Conservation (phyloP, 768 basidiomycete species). For the Roridomyces roridus region DNA sequence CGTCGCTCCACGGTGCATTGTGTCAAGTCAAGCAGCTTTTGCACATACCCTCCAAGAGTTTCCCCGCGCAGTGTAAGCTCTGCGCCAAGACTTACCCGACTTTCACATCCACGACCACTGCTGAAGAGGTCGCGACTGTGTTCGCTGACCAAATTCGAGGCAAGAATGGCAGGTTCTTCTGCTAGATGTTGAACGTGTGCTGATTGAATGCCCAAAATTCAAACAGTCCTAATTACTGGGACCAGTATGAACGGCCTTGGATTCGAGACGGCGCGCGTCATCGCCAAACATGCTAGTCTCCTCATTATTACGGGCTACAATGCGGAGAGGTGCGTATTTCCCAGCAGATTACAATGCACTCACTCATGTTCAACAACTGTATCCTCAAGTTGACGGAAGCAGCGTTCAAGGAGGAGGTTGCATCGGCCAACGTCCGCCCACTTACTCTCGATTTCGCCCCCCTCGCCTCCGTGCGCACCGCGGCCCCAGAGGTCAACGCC, state of each 20-base stretch:
- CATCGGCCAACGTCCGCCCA: background rate
- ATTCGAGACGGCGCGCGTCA: background rate
- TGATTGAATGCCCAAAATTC: too few species aligned
- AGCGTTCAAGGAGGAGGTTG: background rate
- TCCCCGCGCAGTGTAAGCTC: too few species aligned
- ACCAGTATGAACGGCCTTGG: background rate
- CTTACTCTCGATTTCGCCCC: constrained; percentile 7
- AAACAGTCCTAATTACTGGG: constrained; percentile 3
- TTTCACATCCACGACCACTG: background rate
- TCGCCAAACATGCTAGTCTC: constrained; percentile 2
- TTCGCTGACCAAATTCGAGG: background rate
- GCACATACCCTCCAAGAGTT: too few species aligned
- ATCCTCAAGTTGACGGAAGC: constrained; percentile 6
- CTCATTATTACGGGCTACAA: constrained; percentile 11
- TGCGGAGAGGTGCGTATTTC: background rate
- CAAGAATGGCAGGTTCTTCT: constrained; percentile 2
- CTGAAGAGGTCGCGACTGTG: background rate
- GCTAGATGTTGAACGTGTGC: too few species aligned
- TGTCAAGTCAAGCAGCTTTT: too few species aligned
- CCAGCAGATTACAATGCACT: too few species aligned
- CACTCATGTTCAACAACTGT: background rate
- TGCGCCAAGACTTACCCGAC: too few species aligned
- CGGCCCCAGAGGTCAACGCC: constrained; percentile 15
- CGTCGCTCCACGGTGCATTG: too few species aligned
- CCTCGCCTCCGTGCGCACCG: constrained; percentile 1